Evolutionary conservation across 352 stramenopile species (phyloP), one percentile per base, ranked within the genome.

Genomic region (Phytophthora tentaculata): DNA sequence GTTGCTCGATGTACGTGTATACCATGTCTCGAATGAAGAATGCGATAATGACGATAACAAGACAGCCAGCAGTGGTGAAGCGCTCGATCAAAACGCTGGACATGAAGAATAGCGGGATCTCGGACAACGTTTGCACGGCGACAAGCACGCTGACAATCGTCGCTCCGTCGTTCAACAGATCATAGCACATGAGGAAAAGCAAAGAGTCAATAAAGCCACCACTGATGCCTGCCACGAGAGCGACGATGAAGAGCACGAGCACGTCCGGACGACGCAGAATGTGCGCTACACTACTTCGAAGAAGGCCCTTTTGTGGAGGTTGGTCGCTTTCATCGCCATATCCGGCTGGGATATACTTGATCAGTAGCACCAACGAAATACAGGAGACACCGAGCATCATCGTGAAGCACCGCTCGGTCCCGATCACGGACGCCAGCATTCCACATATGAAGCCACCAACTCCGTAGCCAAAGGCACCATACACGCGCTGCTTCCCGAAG

Each of bases 401-500:
- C 6, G 32, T 39, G 32, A 39, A 39, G 32, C 32, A 39, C 32
- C 32, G 14, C 10, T 39, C 10, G 10, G 14, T 39, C 10, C 32
- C 32, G 10, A 39, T 54, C 10, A 63, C 55, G 3, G 70, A 75
- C 10, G 83, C 70, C 44, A 88, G 56, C 45, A 79, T 56, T 4
- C 79, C 75, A 0, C 72, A 72, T 1, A 86, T 58, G 55, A 86
- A 90, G 1, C 79, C 79, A 37, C 74, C 72, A 12, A 79, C 60
- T 17, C 81, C 81, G 54, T 84, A 90, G 16, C 79, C 81, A 14
- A 86, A 73, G 0, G 81, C 77, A 3, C 74, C 79, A 43, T 84
- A 88, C 13, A 89, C 64, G 0, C 81, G 68, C 67, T 89, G 81
- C 67, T 87, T 87, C 37, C 81, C 81, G 43, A 86, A 89, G 49